phyloP scores from a whole-genome alignment of 2,329 filamentous ascomycete genomes.

The Nothomitra cinnamomea region DNA sequence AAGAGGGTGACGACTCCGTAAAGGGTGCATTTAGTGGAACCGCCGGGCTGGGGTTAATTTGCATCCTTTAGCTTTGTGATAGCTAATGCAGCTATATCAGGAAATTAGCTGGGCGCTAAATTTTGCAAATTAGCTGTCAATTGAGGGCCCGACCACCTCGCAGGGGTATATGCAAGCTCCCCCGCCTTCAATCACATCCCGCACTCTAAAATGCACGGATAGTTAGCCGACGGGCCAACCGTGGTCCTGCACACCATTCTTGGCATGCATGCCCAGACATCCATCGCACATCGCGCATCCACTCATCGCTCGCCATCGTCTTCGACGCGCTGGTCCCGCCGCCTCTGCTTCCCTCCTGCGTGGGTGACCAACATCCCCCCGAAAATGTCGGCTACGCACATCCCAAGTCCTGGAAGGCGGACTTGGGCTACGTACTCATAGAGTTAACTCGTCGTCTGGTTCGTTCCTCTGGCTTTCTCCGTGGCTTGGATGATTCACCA shows the following conservation, averaged over 20 bases:
- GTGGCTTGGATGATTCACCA: background rate
- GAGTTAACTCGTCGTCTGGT: background rate
- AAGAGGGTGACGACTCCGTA: background rate
- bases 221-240: background rate
- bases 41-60: background rate
- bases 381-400: background rate
- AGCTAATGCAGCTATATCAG: background rate
- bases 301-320: background rate
- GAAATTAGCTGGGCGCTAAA: background rate
- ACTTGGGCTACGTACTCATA: background rate
- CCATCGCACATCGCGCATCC: background rate
- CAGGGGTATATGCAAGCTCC: background rate
- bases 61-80: background rate
- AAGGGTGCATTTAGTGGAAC: constrained; percentile 1
- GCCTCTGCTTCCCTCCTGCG: background rate
- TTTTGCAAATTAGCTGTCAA: background rate
- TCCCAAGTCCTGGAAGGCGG: background rate
- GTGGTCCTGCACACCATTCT: background rate
- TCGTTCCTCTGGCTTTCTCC: background rate
- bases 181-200: constrained; percentile 1
- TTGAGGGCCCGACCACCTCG: background rate
- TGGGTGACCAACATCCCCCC: background rate
- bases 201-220: background rate
- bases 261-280: background rate
- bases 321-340: constrained; percentile 1